A percentile compares a stretch with the other conserved stretches of the same genome.
phyloP scores from a whole-genome alignment of 2,329 filamentous ascomycete species.

The Cadophora malorum region DNA sequence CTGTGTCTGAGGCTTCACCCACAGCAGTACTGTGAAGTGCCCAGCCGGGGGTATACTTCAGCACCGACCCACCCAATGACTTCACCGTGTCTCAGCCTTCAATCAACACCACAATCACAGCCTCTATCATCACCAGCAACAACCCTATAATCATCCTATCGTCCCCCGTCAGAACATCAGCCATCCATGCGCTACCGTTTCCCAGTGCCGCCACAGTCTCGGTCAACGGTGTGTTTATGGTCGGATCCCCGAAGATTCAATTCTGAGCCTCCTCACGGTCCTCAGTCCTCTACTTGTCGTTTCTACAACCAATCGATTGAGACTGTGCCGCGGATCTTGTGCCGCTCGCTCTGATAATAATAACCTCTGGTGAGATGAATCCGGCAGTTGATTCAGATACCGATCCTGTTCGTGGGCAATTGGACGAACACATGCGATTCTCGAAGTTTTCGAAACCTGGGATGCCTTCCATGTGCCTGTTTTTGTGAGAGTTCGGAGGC shows the following conservation, averaged over 20 bases:
- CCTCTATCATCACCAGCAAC: constrained; percentile 8
- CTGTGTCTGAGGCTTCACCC: background rate
- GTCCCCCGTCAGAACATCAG: background rate
- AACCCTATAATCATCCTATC: background rate
- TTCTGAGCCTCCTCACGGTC: background rate
- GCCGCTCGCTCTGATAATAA: constrained; percentile 1
- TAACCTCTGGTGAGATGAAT: background rate
- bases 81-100: constrained; percentile 1
- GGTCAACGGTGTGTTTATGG: constrained; percentile 16
- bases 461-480: constrained; percentile 2
- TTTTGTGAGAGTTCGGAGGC: background rate
- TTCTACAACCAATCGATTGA: background rate
- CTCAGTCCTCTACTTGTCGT: background rate
- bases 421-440: background rate
- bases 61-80: constrained; percentile 5
- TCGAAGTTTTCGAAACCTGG: constrained; percentile 3
- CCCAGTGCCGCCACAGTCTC: background rate
- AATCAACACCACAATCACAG: constrained; percentile 6
- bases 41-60: background rate
- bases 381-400: constrained; percentile 5
- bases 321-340: background rate
- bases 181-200: background rate
- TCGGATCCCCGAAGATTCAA: constrained; percentile 3
- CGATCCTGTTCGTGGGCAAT: constrained; percentile 9
- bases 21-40: background rate